Evolutionary conservation across 139 green algal genomes (phyloP).

Genomic region (Picochlorum sp.): DNA sequence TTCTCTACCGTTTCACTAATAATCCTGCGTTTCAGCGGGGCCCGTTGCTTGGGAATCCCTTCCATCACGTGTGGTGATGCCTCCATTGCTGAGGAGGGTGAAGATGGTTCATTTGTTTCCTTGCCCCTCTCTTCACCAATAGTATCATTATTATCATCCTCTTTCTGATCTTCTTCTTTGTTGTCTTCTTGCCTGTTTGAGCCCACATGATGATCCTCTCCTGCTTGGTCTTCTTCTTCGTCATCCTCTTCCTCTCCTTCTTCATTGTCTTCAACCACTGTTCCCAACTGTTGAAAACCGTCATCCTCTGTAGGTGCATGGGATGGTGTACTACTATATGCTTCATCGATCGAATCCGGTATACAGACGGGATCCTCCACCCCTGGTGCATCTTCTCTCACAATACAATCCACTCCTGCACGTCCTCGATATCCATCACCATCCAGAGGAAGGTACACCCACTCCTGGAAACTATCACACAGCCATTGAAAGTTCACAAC

Average conservation of each 20-base stretch:
- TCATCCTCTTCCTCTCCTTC: background rate
- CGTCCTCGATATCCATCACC: background rate
- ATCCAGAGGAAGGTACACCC: background rate
- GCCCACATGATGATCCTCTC: background rate
- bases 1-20: background rate
- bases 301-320: background rate
- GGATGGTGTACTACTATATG: too few species aligned
- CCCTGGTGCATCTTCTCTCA: background rate
- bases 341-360: too few species aligned
- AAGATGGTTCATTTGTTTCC: background rate
- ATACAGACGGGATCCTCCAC: background rate
- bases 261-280: background rate
- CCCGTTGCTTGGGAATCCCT: background rate
- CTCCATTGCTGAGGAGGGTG: background rate
- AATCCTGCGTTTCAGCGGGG: background rate
- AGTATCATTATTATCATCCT: background rate
- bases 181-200: background rate
- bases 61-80: background rate
- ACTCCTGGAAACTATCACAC: slow-evolving; percentile 10
- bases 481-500: slow-evolving; percentile 11
- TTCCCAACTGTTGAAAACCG: background rate
- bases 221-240: background rate
- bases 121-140: background rate
- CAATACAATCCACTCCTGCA: background rate
- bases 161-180: slow-evolving; percentile 1